Evolutionary conservation across 139 green algal species (phyloP).

Genomic region (Picochlorum sp.): DNA sequence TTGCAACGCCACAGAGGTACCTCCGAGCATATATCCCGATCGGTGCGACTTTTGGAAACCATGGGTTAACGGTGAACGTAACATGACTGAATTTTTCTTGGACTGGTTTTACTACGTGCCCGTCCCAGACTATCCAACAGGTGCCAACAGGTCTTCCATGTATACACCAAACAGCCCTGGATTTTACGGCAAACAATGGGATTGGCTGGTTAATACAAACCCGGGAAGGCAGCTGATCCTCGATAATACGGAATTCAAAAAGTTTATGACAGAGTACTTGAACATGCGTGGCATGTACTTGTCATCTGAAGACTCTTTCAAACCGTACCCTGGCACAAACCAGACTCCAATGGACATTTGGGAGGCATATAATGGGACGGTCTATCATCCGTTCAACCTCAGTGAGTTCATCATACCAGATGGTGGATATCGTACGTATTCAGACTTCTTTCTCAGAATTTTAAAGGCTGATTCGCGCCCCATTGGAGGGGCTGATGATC

Average conservation of each 20-base stretch:
- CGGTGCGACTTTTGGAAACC: not conserved
- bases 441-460: not conserved
- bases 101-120: slow-evolving; percentile 2
- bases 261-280: slow-evolving; percentile 2
- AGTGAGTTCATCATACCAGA: not conserved
- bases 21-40: slow-evolving; percentile 3
- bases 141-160: not conserved
- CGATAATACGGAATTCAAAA: not conserved
- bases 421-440: slow-evolving; percentile 4
- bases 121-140: slow-evolving; percentile 2
- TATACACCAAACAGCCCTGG: not conserved
- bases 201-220: slow-evolving; percentile 4
- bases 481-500: slow-evolving; percentile 3
- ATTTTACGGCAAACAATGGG: not conserved
- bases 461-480: not conserved
- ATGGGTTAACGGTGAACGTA: slow-evolving; percentile 1
- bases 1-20: slow-evolving; percentile 1
- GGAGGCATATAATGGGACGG: not conserved
- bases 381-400: not conserved
- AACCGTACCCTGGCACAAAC: slow-evolving; percentile 3
- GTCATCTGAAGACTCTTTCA: slow-evolving; percentile 4
- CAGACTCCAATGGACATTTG: not conserved
- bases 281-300: slow-evolving; percentile 3
- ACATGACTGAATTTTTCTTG: slow-evolving; percentile 3
- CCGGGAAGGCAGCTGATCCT: slow-evolving; percentile 1